Evolutionary conservation across 495 filamentous ascomycete species (phyloP), one percentile per base, ranked within the genome.

Genomic region (Aspergillus bertholletiae): DNA sequence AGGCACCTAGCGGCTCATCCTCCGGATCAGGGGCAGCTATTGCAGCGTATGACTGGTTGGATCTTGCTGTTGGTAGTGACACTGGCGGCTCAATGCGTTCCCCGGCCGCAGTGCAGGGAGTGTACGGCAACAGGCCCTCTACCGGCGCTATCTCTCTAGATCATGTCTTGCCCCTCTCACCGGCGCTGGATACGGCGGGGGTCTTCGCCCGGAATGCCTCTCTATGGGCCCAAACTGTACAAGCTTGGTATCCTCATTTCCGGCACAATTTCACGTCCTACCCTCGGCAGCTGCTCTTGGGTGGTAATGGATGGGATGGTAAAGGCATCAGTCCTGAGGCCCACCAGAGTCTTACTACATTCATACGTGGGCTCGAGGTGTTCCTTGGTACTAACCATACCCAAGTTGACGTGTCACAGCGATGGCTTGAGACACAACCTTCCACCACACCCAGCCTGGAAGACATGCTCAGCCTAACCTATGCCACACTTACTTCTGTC

Each of bases 401-500:
- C 26, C 4, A 4, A 4, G 5, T 28, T 4, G 26, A 28, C 26
- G 4, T 5, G 5, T 5, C 4, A 4, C 5, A 4, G 26, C 26
- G 4, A 4, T 28, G 26, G 26, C 5, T 12, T 12, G 30, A 5
- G 27, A 76, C 60, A 11, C 55, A 78, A 46, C 63, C 6, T 64
- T 68, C 49, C 74, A 81, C 57, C 73, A 70, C 7, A 17, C 26
- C 30, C 32, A 46, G 21, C 41, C 24, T 57, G 32, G 13, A 60
- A 76, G 69, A 37, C 7, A 17, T 66, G 18, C 24, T 56, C 0
- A 48, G 55, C 27, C 17, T 49, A 8, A 54, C 78, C 3, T 85
- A 84, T 53, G 64, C 78, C 8, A 72, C 69, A n/a, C 52, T 84
- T 12, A 80, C 77, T 39, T 71, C 74, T 12, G 74, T 79, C 48